Percentiles rank a stretch among this genome's conserved stretches.
Conservation (phyloP, 352 stramenopile species). For the Pythium dissimile region DNA sequence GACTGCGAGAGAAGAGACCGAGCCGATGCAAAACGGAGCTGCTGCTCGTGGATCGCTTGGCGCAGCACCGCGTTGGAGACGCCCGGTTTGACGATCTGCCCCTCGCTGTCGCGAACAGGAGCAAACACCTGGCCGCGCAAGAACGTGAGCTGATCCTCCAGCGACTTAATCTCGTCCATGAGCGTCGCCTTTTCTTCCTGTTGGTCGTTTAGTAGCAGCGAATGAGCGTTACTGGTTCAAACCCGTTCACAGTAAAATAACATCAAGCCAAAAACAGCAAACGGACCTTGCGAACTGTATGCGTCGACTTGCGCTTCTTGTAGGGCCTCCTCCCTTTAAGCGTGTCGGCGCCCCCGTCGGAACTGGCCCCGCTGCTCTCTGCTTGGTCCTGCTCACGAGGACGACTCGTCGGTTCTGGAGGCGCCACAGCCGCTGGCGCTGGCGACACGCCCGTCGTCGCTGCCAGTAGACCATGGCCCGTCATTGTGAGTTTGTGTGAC, state of each 20-base stretch:
- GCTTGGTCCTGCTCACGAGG: not conserved
- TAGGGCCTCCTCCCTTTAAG: not conserved
- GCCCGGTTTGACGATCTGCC: constrained; percentile 4
- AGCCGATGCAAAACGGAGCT: constrained; percentile 17
- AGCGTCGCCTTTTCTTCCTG: constrained; percentile 21
- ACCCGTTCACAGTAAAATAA: not conserved
- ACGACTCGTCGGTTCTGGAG: too few relatives aligned
- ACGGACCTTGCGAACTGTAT: constrained; percentile 15
- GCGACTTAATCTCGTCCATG: constrained; percentile 5
- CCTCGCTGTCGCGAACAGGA: not conserved
- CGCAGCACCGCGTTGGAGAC: constrained; percentile 19
- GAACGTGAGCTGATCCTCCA: constrained; percentile 16
- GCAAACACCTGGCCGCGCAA: constrained; percentile 19
- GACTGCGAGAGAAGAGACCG: constrained; percentile 21
- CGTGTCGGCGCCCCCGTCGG: constrained; percentile 1
- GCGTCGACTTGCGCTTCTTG: constrained; percentile 25
- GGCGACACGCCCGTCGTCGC: not conserved
- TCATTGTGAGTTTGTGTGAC: not conserved
- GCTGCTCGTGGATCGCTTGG: constrained; percentile 21
- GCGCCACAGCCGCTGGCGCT: too few relatives aligned
- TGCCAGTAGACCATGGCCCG: not conserved
- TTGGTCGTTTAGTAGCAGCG: not conserved
- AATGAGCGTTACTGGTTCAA: not conserved
- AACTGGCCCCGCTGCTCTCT: constrained; percentile 2
- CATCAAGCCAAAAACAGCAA: not conserved